A percentile compares a stretch with the other conserved stretches of the same genome.
Evolutionary conservation across 805 yeast species (phyloP).

Genomic region (Nadsonia fulvescens): DNA sequence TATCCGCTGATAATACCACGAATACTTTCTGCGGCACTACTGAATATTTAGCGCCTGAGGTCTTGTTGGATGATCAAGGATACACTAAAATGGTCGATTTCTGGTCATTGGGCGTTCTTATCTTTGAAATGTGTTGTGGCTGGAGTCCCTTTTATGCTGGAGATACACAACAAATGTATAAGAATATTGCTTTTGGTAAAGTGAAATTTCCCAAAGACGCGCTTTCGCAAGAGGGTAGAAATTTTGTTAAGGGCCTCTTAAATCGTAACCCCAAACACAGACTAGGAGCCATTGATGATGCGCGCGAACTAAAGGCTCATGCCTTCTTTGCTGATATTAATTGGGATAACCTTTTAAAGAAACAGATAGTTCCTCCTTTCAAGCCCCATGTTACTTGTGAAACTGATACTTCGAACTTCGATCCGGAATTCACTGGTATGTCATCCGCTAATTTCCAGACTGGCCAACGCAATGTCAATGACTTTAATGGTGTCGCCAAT

Average conservation of each 20-base stretch:
- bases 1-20: conserved; percentile 72
- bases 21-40: conserved; percentile 98
- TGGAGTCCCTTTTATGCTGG: conserved; percentile 99
- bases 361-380: conserved; percentile 89
- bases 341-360: conserved; percentile 63
- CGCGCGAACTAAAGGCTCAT: conserved; percentile 80
- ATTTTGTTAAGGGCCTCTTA: conserved; percentile 85
- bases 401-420: conserved; percentile 90
- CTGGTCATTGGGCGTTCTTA: conserved; percentile 93
- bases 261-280: conserved; percentile 94
- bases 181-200: conserved; percentile 95
- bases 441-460: no score
- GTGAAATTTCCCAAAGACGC: conserved; percentile 96
- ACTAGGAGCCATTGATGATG: conserved; percentile 80
- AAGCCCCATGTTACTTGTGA: conserved; percentile 85
- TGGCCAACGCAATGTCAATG: no score
- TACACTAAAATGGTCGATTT: conserved; percentile 98
- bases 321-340: conserved; percentile 83
- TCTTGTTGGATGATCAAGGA: conserved; percentile 84
- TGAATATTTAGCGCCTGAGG: conserved; percentile 95
- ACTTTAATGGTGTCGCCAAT: no score
- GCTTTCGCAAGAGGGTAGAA: conserved; percentile 78
- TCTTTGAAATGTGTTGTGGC: conserved; percentile 98
- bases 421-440: conserved; percentile 91
- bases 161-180: conserved; percentile 96